Conservation (phyloP, 2,329 filamentous ascomycete genomes). For the Tolypocladium nubicola region DNA sequence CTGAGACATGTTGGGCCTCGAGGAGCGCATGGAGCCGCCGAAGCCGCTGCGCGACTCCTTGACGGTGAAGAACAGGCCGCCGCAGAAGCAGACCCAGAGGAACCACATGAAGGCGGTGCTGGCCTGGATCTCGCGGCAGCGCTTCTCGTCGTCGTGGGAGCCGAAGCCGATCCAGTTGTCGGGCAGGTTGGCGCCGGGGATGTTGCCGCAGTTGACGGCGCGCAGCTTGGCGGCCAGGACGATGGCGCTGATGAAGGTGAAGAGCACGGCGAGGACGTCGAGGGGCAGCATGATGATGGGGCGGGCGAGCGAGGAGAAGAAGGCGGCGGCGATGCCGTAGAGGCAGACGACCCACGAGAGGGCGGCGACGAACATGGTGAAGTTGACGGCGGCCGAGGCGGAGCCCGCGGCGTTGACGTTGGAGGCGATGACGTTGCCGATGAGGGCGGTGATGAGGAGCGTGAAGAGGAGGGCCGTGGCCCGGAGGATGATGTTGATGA, state of each 20-base stretch:
- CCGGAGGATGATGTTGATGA: slow-evolving; percentile 37
- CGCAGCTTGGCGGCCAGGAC: slow-evolving; percentile 59
- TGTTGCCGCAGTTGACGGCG: slow-evolving; percentile 57
- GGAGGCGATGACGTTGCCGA: slow-evolving; percentile 46
- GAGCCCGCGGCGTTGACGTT: slow-evolving; percentile 32
- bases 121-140: slow-evolving; percentile 68
- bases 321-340: slow-evolving; percentile 46
- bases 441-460: slow-evolving; percentile 42
- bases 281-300: slow-evolving; percentile 42
- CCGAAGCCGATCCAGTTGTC: slow-evolving; percentile 52
- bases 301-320: slow-evolving; percentile 41
- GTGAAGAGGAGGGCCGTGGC: slow-evolving; percentile 39
- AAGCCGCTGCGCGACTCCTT: slow-evolving; percentile 36
- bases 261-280: slow-evolving; percentile 50
- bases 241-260: slow-evolving; percentile 61
- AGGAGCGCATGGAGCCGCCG: slow-evolving; percentile 30
- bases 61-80: slow-evolving; percentile 44
- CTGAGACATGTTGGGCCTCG: slow-evolving; percentile 45
- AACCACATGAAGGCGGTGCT: slow-evolving; percentile 72
- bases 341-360: slow-evolving; percentile 56
- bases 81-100: slow-evolving; percentile 53
- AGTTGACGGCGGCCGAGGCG: slow-evolving; percentile 43
- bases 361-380: slow-evolving; percentile 59
- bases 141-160: slow-evolving; percentile 45
- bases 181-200: slow-evolving; percentile 18